Percentiles rank a stretch among this genome's conserved stretches.
phyloP scores from a whole-genome alignment of 345 rosid genomes.

The Hevea brasiliensis region DNA sequence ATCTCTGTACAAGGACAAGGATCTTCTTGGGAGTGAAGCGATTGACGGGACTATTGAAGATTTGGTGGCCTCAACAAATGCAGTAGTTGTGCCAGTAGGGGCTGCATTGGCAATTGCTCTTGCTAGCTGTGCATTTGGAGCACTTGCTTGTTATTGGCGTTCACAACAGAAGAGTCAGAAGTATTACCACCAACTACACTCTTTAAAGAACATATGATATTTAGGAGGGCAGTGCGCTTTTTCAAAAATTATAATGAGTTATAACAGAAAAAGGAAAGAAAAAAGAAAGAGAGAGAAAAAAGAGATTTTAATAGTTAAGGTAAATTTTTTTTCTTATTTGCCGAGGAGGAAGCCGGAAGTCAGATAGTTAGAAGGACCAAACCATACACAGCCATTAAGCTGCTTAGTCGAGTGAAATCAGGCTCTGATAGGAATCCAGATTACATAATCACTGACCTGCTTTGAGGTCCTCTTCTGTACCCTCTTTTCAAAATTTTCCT shows the following conservation, averaged over 20 bases:
- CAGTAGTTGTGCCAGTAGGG: constrained; percentile 85
- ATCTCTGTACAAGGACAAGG: constrained; percentile 64
- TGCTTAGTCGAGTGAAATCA: constrained; percentile 28
- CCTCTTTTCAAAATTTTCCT: constrained; percentile 10
- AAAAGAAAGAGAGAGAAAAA: not conserved
- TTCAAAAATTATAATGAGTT: constrained; percentile 31
- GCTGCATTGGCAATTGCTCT: constrained; percentile 96
- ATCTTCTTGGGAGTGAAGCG: constrained; percentile 33
- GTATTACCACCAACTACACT: constrained; percentile 82
- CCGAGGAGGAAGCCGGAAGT: constrained; percentile 71
- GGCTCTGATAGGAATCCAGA: constrained; percentile 35
- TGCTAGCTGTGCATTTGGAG: constrained; percentile 97
- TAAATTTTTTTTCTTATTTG: constrained; percentile 54
- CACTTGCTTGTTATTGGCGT: constrained; percentile 97
- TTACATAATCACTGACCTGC: constrained; percentile 22
- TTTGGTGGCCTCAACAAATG: constrained; percentile 56
- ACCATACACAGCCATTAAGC: constrained; percentile 30
- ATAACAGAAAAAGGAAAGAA: not conserved
- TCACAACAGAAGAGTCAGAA: constrained; percentile 91
- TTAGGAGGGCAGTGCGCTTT: constrained; percentile 40
- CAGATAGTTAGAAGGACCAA: constrained; percentile 33
- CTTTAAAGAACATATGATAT: constrained; percentile 77
- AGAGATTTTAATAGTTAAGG: constrained; percentile 23
- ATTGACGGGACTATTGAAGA: constrained; percentile 50
- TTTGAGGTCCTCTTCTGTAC: constrained; percentile 39